Base-by-base conservation (phyloP, 2,329 filamentous ascomycete species). In the Beauveria asiatica region DNA sequence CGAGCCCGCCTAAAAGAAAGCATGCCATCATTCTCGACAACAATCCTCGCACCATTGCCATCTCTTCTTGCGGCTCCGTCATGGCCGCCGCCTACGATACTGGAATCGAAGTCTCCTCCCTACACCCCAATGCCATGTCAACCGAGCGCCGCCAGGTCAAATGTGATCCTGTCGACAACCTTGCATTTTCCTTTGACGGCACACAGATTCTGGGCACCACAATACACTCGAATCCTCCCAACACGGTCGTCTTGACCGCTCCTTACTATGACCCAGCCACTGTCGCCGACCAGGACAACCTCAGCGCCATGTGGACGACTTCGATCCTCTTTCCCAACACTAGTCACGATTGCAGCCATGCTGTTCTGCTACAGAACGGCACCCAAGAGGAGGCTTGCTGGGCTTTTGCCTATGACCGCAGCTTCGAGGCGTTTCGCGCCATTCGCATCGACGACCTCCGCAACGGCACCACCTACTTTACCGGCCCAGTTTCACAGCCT, bases 51-150 rank as follows among this genome's bases (percentile, higher is more conserved):
- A 85, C 90, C 16, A 88, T 96, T 64, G 86, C 89, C 17, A 76
- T 96, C 33, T 93, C 91, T 0, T 90, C 91, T 1, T 89, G 88
- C 64, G 90, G 90, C 25, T 85, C 87, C 48, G 89, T 96, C 16
- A 75, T 96, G 50, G 92, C 92, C 25, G 88, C 90, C 17, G 91
- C 91, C 8, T 95, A 92, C 72, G 86, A 91, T 68, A 89, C 89
- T 59, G 90, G 89, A n/a, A 92, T 96, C 63, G 92, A 96, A 71
- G 89, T 96, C 0, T 86, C 89, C 30, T 89, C 90, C 5, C 76
- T 96, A 44, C 83, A 83, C 52, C 78, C 86, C 2, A 82, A 79
- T 57, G 84, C 83, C 27, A 68, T 87, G 30, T 73, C 82, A 13
- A 88, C 83, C 0, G 87, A 92, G 65, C 81, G 87, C 67, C 81